Evolutionary conservation across 331 rosid genomes (phyloP), one percentile per base, ranked within the genome.

Genomic region (Quercus tomentella): DNA sequence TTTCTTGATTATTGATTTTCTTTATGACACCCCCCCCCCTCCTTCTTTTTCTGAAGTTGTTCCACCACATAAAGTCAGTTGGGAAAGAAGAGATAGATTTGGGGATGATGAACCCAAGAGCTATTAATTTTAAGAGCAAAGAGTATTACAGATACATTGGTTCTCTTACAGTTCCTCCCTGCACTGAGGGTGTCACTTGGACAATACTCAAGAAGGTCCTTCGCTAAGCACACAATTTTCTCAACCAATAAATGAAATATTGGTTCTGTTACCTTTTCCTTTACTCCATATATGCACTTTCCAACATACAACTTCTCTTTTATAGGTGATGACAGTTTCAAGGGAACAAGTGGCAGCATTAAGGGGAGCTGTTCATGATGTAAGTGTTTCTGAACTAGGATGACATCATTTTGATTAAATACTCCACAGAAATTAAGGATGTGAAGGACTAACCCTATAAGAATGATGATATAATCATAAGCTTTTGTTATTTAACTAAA

Each of bases 131-230:
- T 78, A 89, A 86, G 12, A 77, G 82, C 80, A 77, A 81, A 72
- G 86, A 84, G 57, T 94, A 92, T 43, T 90, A 88, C 84, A 88
- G 96, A 89, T 92, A 94, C 75, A 20, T 88, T 68, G 98, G 98
- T 30, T 94, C 97, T 56, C 89, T 92, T 54, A 92, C 96, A 25
- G 80, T 79, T 63, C 97, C 98, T 71, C 94, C 98, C 4, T 94
- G 98, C 73, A 83, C 89, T 23, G 92, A 94, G 84, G 97, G 93
- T 15, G 92, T 94, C 51, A 45, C 57, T 82, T 94, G 98, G 98
- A 89, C 97, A 10, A 6, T 94, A 41, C 17, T 74, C 37, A 86
- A 84, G 25, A 88, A 92, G 98, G 98, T 92, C 55, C 4, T 74
- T 54, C 30, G 14, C 80, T 71, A 52, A 45, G 30, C 37, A 18